Conservation (phyloP, 148 eudicot species). For the Vaccinium vitisidaea region DNA sequence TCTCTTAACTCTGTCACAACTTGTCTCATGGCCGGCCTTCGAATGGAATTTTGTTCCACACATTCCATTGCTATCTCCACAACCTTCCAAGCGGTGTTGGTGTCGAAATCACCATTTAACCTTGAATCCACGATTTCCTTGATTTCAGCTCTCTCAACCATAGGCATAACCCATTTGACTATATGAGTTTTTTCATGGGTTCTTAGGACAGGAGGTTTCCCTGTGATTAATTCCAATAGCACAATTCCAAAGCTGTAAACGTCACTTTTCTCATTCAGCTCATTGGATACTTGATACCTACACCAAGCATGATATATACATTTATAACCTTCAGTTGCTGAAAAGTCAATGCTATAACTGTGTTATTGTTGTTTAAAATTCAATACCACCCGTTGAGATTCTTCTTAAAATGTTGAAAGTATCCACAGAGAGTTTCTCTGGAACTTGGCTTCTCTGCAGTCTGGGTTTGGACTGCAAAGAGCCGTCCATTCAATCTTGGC, state of each 20-base stretch:
- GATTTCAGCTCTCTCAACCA: constrained; percentile 4
- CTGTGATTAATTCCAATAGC: constrained; percentile 13
- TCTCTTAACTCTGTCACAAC: not conserved
- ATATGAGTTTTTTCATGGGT: not conserved
- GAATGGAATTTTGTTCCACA: not conserved
- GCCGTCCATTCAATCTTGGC: not conserved
- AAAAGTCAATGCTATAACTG: too few species aligned
- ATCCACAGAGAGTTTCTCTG: not conserved
- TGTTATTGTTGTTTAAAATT: not conserved
- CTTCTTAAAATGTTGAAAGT: not conserved
- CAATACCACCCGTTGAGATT: not conserved
- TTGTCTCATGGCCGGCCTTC: not conserved
- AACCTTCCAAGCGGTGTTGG: not conserved
- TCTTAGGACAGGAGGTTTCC: not conserved
- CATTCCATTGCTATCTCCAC: constrained; percentile 11
- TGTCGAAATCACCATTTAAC: not conserved
- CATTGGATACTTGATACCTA: not conserved
- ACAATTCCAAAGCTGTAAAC: constrained; percentile 14
- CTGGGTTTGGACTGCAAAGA: not conserved
- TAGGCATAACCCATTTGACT: not conserved
- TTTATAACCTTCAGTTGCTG: too few species aligned
- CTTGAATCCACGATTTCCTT: not conserved
- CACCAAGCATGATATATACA: not conserved
- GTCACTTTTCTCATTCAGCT: constrained; percentile 8
- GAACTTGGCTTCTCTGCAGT: not conserved